Conservation (phyloP, 1,284 basidiomycete species). For the Cystobasidium slooffiae region DNA sequence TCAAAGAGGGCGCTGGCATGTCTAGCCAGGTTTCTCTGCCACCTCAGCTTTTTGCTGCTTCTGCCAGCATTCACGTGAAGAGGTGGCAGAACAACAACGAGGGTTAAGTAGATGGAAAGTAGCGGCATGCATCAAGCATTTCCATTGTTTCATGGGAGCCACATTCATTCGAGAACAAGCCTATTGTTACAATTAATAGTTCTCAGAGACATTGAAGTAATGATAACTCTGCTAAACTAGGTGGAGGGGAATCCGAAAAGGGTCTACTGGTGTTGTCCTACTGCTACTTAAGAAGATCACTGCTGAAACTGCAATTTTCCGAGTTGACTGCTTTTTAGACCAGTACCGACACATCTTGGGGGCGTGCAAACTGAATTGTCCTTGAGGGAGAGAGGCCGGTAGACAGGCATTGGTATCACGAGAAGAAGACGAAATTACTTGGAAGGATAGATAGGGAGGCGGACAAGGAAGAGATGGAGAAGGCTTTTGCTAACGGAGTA, state of each 20-base stretch:
- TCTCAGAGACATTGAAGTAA: too few species aligned
- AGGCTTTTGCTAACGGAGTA: background rate
- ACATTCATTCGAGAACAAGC: background rate
- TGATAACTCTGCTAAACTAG: background rate
- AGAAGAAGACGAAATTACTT: constrained; percentile 2
- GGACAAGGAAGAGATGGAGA: background rate
- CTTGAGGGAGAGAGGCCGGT: constrained; percentile 5
- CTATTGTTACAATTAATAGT: constrained; percentile 10
- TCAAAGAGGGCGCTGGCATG: too few species aligned
- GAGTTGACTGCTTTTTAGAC: constrained; percentile 11
- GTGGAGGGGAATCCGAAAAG: too few species aligned
- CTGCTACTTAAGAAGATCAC: background rate
- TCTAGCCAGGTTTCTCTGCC: too few species aligned
- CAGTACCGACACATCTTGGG: constrained; percentile 7
- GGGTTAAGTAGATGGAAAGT: too few species aligned
- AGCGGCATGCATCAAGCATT: background rate
- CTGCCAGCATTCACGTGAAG: too few species aligned
- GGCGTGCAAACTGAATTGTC: constrained; percentile 21
- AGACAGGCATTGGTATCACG: constrained; percentile 9
- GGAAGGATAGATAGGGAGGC: background rate
- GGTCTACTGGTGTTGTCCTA: constrained; percentile 12
- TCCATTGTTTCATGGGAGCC: constrained; percentile 1
- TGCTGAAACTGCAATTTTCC: background rate
- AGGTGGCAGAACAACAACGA: too few species aligned
- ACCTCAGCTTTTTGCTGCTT: too few species aligned